A percentile compares a stretch with the other conserved stretches of the same genome.
These are phyloP conservation scores for Fusarium annulatum DNA, from an alignment of 2,329 filamentous ascomycete genomes.

Conservation along the genomic window DNA sequence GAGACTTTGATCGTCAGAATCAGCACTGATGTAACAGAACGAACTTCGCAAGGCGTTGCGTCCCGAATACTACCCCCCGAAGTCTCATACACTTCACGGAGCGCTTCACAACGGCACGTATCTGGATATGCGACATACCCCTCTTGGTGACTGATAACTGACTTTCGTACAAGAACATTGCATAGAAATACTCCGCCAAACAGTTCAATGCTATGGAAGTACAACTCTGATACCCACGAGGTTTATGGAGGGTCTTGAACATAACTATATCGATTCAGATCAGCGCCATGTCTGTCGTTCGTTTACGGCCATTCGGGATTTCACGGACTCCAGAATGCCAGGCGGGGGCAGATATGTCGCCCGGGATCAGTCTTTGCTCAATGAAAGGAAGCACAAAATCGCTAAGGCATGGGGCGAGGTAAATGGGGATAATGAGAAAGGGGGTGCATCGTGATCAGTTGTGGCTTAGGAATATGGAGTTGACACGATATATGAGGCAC, in stretches of 20 bases:
- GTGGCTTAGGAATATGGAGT: not conserved
- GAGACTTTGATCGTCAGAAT: fast-evolving
- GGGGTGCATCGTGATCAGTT: not conserved
- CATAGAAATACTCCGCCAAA: not conserved
- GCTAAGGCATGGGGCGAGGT: not conserved
- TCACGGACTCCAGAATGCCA: not conserved
- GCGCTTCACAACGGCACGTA: not conserved
- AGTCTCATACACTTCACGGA: not conserved
- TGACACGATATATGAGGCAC: not conserved
- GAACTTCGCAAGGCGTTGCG: not conserved
- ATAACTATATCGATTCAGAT: not conserved
- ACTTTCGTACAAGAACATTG: not conserved
- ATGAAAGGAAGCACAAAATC: not conserved
- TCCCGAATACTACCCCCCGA: not conserved
- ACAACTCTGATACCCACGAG: not conserved
- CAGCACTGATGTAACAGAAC: not conserved
- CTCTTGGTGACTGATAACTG: not conserved
- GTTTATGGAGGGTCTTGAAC: not conserved
- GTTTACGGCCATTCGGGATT: not conserved
- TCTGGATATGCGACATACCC: not conserved
- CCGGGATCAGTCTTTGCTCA: not conserved
- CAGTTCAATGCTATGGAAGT: not conserved
- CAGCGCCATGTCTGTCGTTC: not conserved
- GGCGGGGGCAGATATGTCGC: fast-evolving
- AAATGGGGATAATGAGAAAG: not conserved